phyloP scores from a whole-genome alignment of 345 rosid species.

The Boechera divaricarpa region DNA sequence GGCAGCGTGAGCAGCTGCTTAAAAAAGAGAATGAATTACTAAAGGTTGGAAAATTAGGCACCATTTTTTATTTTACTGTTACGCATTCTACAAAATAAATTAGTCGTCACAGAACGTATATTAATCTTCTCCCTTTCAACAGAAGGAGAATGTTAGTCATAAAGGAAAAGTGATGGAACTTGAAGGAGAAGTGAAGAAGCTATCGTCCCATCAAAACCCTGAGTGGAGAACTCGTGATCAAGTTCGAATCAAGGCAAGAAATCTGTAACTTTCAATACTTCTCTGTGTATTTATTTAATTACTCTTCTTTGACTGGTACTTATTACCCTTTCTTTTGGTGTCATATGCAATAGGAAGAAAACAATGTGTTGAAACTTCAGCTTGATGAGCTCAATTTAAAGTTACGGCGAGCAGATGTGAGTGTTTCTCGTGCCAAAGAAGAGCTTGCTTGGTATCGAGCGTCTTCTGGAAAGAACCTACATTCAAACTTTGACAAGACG shows the following conservation, averaged over 20 bases:
- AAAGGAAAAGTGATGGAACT: constrained; percentile 71
- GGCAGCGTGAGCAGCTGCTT: constrained; percentile 69
- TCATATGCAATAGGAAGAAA: constrained; percentile 78
- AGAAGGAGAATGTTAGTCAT: constrained; percentile 73
- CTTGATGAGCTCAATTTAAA: constrained; percentile 76
- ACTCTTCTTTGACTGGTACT: not conserved
- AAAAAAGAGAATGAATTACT: constrained; percentile 78
- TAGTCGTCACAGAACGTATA: constrained; percentile 3
- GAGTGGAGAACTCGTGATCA: constrained; percentile 93
- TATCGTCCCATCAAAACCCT: constrained; percentile 87
- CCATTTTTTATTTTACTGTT: not conserved
- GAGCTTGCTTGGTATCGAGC: constrained; percentile 80
- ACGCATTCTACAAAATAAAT: constrained; percentile 1
- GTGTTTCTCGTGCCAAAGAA: constrained; percentile 69
- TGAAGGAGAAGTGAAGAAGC: constrained; percentile 78
- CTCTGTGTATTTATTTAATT: not conserved
- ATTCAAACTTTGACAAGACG: constrained; percentile 61
- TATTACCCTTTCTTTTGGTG: constrained; percentile 1
- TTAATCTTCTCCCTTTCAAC: constrained; percentile 29
- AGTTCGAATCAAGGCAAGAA: constrained; percentile 86
- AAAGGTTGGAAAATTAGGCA: constrained; percentile 55
- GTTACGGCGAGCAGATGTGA: constrained; percentile 61
- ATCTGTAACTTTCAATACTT: constrained; percentile 15
- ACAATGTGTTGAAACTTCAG: constrained; percentile 70
- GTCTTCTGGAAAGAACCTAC: constrained; percentile 60